phyloP scores from a whole-genome alignment of 2,329 filamentous ascomycete species.

The Ophioceras dolichostomum region DNA sequence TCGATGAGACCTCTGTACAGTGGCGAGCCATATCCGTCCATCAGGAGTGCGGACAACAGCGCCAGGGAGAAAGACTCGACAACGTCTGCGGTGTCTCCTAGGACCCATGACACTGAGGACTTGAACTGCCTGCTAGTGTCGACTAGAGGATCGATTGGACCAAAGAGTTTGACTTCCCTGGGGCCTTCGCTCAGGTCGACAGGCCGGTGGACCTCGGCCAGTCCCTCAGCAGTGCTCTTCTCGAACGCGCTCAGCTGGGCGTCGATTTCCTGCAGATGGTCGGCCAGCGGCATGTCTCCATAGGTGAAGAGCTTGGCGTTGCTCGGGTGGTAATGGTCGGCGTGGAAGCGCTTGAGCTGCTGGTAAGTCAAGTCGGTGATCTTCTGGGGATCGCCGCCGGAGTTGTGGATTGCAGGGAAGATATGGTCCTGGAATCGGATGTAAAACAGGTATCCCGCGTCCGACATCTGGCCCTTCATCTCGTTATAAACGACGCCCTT shows the following conservation, averaged over 20 bases:
- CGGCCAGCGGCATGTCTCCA: constrained; percentile 75
- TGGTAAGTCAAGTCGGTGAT: constrained; percentile 93
- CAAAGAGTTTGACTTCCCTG: constrained; percentile 56
- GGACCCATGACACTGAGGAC: constrained; percentile 86
- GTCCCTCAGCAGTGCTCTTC: constrained; percentile 31
- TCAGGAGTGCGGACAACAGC: constrained; percentile 69
- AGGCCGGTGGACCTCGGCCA: constrained; percentile 64
- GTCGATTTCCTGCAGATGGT: constrained; percentile 71
- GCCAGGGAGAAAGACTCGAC: constrained; percentile 81
- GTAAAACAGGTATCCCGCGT: constrained; percentile 92
- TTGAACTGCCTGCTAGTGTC: constrained; percentile 83
- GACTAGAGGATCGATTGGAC: constrained; percentile 78
- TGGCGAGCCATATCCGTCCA: constrained; percentile 92
- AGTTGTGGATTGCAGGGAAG: constrained; percentile 90
- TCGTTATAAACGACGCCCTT: constrained; percentile 99
- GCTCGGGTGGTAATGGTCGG: constrained; percentile 90
- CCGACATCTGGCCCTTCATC: constrained; percentile 99
- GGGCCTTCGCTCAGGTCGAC: constrained; percentile 58
- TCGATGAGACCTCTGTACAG: constrained; percentile 84
- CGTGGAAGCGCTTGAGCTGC: constrained; percentile 79
- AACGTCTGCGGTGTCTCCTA: constrained; percentile 70
- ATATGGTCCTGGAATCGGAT: constrained; percentile 92
- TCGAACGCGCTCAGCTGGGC: constrained; percentile 63
- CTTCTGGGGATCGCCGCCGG: constrained; percentile 88
- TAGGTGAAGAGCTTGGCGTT: constrained; percentile 96